Base-by-base conservation (phyloP, 2,329 filamentous ascomycete genomes). In the Stemphylium lycopersici region DNA sequence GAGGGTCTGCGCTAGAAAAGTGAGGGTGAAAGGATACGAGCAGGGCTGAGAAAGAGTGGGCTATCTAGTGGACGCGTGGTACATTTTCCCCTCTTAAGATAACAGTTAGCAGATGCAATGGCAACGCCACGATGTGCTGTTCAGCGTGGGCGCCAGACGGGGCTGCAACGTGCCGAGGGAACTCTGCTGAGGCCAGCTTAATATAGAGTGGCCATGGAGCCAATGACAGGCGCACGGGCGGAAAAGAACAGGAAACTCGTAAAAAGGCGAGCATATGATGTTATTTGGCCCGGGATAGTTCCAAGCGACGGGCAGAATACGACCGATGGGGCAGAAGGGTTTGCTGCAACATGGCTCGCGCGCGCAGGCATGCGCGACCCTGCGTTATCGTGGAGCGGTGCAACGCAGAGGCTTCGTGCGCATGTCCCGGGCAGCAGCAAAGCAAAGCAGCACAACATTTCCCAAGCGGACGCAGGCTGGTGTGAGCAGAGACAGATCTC, bases 121-220 rank as follows among this genome's bases (percentile, higher is more conserved):
- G 32, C 47, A 29, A 40, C 29, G 49, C 49, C 34, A 52, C 42
- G 15, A 42, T 45, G 40, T 39, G 48, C 49, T 50, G 53, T 46
- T 42, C 39, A 41, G 18, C 29, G 33, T 24, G 45, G 31, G 48
- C 50, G 46, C 40, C 47, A 48, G 42, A 48, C 52, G 50, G 44
- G 10, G 34, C 40, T 63, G 62, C 54, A 62, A 61, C 53, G 56
- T 60, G 47, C 59, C 59, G 58, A 59, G 51, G 59, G 37, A 15
- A 64, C 56, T 45, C 39, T 58, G 52, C 45, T 48, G 36, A 40
- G 42, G 40, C 55, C 39, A 48, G 58, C 64, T 67, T 61, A 63
- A 66, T 68, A 55, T 59, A 66, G 66, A 63, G 64, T 56, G 59
- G 63, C 63, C 48, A 59, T 20, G n/a, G 15, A 44, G 49, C 57